phyloP scores from a whole-genome alignment of 1,284 basidiomycete genomes.

The Ganoderma sinense region DNA sequence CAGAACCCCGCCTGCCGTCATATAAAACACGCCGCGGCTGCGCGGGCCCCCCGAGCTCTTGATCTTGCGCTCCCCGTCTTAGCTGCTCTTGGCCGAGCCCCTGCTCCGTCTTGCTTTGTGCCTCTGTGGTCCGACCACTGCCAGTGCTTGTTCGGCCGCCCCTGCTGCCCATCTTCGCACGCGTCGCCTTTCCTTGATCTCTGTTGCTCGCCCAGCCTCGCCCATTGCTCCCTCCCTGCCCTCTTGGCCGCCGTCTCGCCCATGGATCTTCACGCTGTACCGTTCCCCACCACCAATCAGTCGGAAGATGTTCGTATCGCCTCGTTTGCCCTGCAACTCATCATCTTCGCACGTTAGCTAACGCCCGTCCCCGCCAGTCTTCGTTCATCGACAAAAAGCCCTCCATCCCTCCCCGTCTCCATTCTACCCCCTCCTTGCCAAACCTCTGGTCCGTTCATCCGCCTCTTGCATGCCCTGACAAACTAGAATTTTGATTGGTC shows the following conservation, averaged over 20 bases:
- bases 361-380: conserved; percentile 18
- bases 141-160: conserved; percentile 23
- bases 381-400: conserved; percentile 26
- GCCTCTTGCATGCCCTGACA: neutral
- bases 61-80: neutral
- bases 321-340: conserved; percentile 18
- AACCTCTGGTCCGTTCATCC: conserved; percentile 33
- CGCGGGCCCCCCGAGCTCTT: conserved; percentile 11
- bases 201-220: conserved; percentile 11
- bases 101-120: conserved; percentile 21
- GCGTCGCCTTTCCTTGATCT: conserved; percentile 14
- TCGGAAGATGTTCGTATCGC: conserved; percentile 36
- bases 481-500: neutral
- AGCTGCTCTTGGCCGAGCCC: conserved; percentile 1
- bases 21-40: conserved; percentile 17
- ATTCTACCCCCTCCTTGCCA: conserved; percentile 39
- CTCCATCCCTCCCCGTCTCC: conserved; percentile 31
- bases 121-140: conserved; percentile 8
- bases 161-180: conserved; percentile 24
- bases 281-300: conserved; percentile 38
- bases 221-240: neutral
- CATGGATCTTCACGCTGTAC: conserved; percentile 34
- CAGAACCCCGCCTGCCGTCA: conserved; percentile 4
- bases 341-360: conserved; percentile 25
- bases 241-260: neutral